Conservation (phyloP, 306 rosid genomes). For the Lotus japonicus region DNA sequence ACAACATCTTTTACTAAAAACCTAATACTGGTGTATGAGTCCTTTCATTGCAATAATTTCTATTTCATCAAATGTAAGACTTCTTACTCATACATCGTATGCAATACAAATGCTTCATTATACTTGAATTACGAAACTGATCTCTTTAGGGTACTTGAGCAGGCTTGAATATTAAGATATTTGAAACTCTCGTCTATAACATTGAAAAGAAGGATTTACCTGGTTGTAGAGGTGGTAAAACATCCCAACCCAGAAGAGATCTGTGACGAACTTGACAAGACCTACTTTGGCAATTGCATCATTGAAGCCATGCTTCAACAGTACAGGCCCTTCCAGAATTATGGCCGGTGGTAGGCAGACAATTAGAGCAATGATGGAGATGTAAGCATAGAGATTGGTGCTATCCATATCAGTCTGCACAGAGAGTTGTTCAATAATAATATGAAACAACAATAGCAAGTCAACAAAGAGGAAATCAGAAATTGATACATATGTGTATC, state of each 20-base stretch:
- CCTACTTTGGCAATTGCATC: constrained; percentile 93
- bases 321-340: constrained; percentile 82
- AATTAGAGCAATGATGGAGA: constrained; percentile 83
- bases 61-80: no score
- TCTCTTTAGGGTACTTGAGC: no score
- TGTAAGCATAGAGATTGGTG: constrained; percentile 87
- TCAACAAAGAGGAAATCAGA: neutral
- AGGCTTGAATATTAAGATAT: neutral
- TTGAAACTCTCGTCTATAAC: neutral
- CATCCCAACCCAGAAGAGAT: constrained; percentile 95
- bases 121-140: no score
- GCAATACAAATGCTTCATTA: no score
- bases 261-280: constrained; percentile 65
- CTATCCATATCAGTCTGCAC: constrained; percentile 96
- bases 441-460: neutral
- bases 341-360: constrained; percentile 90
- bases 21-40: no score
- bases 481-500: no score
- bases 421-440: neutral
- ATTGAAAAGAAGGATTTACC: constrained; percentile 30
- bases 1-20: no score
- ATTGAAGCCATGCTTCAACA: constrained; percentile 62
- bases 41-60: no score
- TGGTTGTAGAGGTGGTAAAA: constrained; percentile 97
- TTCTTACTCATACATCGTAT: no score